Evolutionary conservation across 2,329 filamentous ascomycete species (phyloP).

Genomic region (Trichoderma breve): DNA sequence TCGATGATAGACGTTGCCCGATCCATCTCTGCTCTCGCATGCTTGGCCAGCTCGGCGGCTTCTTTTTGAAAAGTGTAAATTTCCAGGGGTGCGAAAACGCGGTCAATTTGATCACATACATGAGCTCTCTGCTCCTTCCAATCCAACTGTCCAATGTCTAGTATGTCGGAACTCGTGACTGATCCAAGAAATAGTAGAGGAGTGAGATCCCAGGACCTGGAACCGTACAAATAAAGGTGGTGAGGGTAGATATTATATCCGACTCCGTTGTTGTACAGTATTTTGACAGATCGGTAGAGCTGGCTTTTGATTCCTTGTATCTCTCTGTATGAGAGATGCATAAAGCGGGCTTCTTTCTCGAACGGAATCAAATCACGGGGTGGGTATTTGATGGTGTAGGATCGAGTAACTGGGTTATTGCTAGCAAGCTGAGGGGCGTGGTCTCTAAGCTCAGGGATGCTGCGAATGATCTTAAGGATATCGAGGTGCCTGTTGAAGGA

Average conservation of each 20-base stretch:
- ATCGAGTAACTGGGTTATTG: not conserved
- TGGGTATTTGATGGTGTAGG: not conserved
- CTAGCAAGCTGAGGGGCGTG: not conserved
- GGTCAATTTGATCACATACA: not conserved
- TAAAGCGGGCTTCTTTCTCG: not conserved
- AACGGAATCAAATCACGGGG: not conserved
- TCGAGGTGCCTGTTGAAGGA: not conserved
- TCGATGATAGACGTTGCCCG: not conserved
- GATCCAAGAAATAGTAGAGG: not conserved
- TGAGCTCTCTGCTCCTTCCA: not conserved
- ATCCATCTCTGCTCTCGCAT: not conserved
- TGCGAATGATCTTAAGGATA: not conserved
- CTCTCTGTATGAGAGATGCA: not conserved
- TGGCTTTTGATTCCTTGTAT: not conserved
- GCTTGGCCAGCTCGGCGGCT: not conserved
- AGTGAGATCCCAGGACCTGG: not conserved
- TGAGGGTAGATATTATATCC: not conserved
- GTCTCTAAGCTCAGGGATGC: not conserved
- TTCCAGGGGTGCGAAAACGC: not conserved
- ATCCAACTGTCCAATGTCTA: not conserved
- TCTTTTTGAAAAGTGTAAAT: not conserved
- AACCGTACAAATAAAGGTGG: not conserved
- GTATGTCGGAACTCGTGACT: not conserved
- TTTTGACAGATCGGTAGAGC: not conserved
- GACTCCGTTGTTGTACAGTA: not conserved